Percentiles rank a stretch among this genome's conserved stretches.
phyloP scores from a whole-genome alignment of 1,139 yeast species.

The Geotrichum bryndzae region DNA sequence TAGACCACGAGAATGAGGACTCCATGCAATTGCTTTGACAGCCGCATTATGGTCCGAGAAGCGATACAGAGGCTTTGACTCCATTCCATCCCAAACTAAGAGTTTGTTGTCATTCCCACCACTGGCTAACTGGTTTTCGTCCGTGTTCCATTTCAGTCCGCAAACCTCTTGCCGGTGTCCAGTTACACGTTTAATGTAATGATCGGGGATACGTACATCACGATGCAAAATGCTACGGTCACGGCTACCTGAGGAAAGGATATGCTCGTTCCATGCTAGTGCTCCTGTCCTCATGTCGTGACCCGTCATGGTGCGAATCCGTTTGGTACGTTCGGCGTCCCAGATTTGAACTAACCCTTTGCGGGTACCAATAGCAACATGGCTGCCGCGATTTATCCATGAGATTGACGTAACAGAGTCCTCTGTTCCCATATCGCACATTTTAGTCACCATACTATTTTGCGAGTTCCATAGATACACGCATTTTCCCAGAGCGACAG shows the following conservation, averaged over 20 bases:
- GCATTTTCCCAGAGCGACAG: slow-evolving; percentile 83
- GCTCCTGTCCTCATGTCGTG: slow-evolving; percentile 82
- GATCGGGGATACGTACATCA: slow-evolving; percentile 85
- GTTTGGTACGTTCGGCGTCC: slow-evolving; percentile 83
- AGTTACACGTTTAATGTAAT: slow-evolving; percentile 57
- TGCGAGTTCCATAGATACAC: slow-evolving; percentile 91
- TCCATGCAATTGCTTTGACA: slow-evolving; percentile 95
- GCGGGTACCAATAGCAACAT: slow-evolving; percentile 85
- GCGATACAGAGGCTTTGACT: slow-evolving; percentile 57
- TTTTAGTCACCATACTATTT: slow-evolving; percentile 74
- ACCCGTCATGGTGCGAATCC: slow-evolving; percentile 88
- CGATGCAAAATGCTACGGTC: slow-evolving; percentile 82
- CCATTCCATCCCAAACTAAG: slow-evolving; percentile 70
- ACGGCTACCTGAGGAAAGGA: slow-evolving; percentile 79
- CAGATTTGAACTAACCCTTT: slow-evolving; percentile 88
- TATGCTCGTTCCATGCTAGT: slow-evolving; percentile 90
- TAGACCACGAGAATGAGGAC: slow-evolving; percentile 91
- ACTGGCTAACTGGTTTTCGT: slow-evolving; percentile 65
- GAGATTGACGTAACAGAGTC: slow-evolving; percentile 76
- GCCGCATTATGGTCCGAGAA: slow-evolving; percentile 90
- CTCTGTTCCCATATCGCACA: slow-evolving; percentile 60
- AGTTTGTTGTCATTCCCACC: slow-evolving; percentile 89
- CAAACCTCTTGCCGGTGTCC: slow-evolving; percentile 92
- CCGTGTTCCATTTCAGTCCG: slow-evolving; percentile 90
- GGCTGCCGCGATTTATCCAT: slow-evolving; percentile 84